Percentiles rank a stretch among this genome's conserved stretches.
Evolutionary conservation across 441 rosid species (phyloP).

Genomic region (Bruguiera hainesii): DNA sequence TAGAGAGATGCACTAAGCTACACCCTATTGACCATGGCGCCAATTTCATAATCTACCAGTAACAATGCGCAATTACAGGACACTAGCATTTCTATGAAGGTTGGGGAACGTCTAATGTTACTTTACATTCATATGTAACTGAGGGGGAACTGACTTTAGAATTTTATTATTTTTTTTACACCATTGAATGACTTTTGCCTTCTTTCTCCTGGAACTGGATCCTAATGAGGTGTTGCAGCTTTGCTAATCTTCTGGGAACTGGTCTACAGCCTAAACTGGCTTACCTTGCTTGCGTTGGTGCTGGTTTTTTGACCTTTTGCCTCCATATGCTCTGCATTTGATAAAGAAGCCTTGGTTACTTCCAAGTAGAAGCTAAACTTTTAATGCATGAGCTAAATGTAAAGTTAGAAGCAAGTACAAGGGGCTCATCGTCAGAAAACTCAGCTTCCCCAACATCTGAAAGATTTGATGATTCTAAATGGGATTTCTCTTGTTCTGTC

Average conservation of each 20-base stretch:
- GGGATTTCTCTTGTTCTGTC: slow-evolving; percentile 19
- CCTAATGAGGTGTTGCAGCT: slow-evolving; percentile 14
- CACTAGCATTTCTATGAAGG: slow-evolving; percentile 22
- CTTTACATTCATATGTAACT: slow-evolving; percentile 33
- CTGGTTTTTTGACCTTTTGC: slow-evolving; percentile 59
- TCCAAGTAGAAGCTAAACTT: background rate
- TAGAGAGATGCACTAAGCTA: slow-evolving; percentile 25
- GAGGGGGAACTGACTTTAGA: slow-evolving; percentile 11
- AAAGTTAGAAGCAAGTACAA: slow-evolving; percentile 46
- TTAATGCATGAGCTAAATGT: slow-evolving; percentile 9
- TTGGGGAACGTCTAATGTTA: slow-evolving; percentile 30
- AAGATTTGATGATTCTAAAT: slow-evolving; percentile 20
- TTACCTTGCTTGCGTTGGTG: slow-evolving; percentile 32
- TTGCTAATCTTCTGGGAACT: slow-evolving; percentile 8
- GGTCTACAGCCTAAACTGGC: slow-evolving; percentile 24
- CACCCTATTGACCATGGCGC: slow-evolving; percentile 15
- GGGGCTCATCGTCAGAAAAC: slow-evolving; percentile 86
- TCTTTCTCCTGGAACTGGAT: slow-evolving; percentile 17
- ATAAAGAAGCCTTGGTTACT: slow-evolving; percentile 14
- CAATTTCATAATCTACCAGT: slow-evolving; percentile 22
- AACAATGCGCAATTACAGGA: slow-evolving; percentile 17
- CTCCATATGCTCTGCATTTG: slow-evolving; percentile 83
- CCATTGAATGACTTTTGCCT: slow-evolving; percentile 27
- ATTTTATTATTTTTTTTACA: slow-evolving; percentile 37
- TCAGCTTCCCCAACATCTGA: slow-evolving; percentile 41